phyloP scores from a whole-genome alignment of 352 stramenopile genomes.

The Phytophthora gonapodyides region DNA sequence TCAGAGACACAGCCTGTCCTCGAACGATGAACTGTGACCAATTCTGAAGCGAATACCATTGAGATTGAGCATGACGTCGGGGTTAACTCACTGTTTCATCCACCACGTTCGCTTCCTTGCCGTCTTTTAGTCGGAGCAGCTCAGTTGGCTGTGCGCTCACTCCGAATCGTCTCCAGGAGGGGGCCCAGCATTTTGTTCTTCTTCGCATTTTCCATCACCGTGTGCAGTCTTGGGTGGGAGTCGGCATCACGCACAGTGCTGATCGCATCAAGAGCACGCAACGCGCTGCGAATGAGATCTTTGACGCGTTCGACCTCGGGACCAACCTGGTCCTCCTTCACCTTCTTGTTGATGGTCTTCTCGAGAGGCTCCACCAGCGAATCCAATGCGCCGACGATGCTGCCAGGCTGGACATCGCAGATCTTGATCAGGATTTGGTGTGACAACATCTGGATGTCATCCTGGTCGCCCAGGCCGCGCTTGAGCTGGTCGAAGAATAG shows the following conservation, averaged over 20 bases:
- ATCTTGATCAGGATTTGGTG: conserved; percentile 98
- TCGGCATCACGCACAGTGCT: conserved; percentile 73
- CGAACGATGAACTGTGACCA: conserved; percentile 43
- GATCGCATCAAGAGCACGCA: conserved; percentile 88
- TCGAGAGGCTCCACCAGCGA: conserved; percentile 93
- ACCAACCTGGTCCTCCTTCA: conserved; percentile 95
- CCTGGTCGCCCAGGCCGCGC: conserved; percentile 91
- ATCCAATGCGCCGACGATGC: conserved; percentile 88
- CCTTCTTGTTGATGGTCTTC: conserved; percentile 96
- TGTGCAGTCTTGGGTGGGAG: conserved; percentile 71
- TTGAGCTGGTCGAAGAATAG: conserved; percentile 95
- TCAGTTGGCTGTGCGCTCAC: conserved; percentile 49
- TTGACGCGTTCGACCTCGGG: conserved; percentile 96
- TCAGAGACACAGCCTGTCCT: too few relatives aligned
- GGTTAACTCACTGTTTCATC: conserved; percentile 13
- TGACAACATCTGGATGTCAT: conserved; percentile 97
- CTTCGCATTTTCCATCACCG: conserved; percentile 67
- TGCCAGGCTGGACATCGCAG: conserved; percentile 76
- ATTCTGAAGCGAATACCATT: conserved; percentile 2
- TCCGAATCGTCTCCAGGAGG: conserved; percentile 70
- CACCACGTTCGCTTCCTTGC: background rate
- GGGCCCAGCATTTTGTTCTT: conserved; percentile 67
- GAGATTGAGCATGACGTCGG: conserved; percentile 2
- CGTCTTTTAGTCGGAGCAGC: background rate
- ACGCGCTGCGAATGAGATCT: conserved; percentile 95